Evolutionary conservation across 139 green algal genomes (phyloP).

Genomic region (Micractinium conductrix): DNA sequence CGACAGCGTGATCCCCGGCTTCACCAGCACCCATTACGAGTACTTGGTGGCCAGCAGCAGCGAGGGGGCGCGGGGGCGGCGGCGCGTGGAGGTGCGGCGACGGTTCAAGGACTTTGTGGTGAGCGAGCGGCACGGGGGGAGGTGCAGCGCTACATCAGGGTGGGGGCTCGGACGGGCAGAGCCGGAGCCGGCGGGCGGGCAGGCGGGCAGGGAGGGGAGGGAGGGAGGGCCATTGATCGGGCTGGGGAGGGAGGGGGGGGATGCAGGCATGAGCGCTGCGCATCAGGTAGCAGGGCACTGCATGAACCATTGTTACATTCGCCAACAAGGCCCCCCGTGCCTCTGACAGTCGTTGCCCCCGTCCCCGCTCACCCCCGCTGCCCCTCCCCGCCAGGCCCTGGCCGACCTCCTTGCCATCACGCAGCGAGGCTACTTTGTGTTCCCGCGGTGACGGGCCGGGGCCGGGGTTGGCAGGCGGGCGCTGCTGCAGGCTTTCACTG

Average conservation of each 20-base stretch:
- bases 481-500: too few species aligned
- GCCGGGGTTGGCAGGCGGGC: neutral
- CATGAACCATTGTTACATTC: too few species aligned
- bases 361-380: too few species aligned
- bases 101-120: slow-evolving; percentile 90
- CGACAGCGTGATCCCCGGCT: slow-evolving; percentile 47
- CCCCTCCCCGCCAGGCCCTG: slow-evolving; percentile 55
- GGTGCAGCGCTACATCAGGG: neutral
- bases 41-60: slow-evolving; percentile 37
- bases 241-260: too few species aligned
- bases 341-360: too few species aligned
- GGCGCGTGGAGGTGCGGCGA: slow-evolving; percentile 77
- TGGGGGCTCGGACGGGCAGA: too few species aligned
- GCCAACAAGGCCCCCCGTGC: too few species aligned
- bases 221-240: too few species aligned
- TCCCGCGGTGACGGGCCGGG: slow-evolving; percentile 58
- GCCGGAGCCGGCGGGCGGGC: too few species aligned
- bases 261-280: too few species aligned
- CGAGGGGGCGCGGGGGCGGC: slow-evolving; percentile 50
- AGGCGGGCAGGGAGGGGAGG: too few species aligned
- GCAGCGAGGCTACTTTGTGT: slow-evolving; percentile 91
- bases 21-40: slow-evolving; percentile 46
- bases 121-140: slow-evolving; percentile 10
- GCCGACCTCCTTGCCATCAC: slow-evolving; percentile 73
- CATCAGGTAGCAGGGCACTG: too few species aligned